A percentile compares a stretch with the other conserved stretches of the same genome.
Evolutionary conservation across 2,329 filamentous ascomycete genomes (phyloP).

Genomic region (Sclerotinia sclerotiorum): DNA sequence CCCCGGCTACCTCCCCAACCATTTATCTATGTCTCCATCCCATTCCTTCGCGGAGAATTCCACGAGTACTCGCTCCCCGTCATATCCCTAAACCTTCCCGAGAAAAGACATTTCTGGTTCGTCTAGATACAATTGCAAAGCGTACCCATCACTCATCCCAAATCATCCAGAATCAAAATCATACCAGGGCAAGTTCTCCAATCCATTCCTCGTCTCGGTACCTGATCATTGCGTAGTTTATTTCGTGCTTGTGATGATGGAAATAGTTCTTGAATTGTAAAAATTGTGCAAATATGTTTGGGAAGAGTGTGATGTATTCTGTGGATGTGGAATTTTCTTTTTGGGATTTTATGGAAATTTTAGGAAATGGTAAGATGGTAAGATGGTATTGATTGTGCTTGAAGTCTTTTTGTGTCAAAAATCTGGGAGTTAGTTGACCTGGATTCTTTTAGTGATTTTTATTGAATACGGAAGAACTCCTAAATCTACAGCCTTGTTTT

Average conservation of each 20-base stretch:
- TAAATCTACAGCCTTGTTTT: too few relatives aligned
- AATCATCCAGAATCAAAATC: too few relatives aligned
- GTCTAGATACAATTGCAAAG: background rate
- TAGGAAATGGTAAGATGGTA: too few relatives aligned
- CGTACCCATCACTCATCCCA: background rate
- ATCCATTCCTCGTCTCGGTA: background rate
- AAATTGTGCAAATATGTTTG: too few relatives aligned
- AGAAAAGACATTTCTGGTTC: background rate
- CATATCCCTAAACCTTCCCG: background rate
- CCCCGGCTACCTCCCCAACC: too few relatives aligned
- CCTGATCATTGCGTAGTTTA: background rate
- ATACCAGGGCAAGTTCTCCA: background rate
- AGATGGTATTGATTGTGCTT: fast-evolving
- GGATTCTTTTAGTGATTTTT: background rate
- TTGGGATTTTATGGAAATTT: too few relatives aligned
- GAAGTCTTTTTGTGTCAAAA: fast-evolving
- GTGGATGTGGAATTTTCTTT: too few relatives aligned
- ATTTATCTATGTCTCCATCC: background rate
- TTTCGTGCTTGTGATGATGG: background rate
- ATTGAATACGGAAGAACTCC: too few relatives aligned
- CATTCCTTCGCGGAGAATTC: too few relatives aligned
- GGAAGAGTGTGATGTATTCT: background rate
- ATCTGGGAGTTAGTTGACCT: background rate
- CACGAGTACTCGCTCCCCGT: too few relatives aligned
- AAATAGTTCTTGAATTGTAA: background rate